These are phyloP conservation scores for Petunia hybrid DNA, from an alignment of 305 asterid species.

Conservation along the genomic window DNA sequence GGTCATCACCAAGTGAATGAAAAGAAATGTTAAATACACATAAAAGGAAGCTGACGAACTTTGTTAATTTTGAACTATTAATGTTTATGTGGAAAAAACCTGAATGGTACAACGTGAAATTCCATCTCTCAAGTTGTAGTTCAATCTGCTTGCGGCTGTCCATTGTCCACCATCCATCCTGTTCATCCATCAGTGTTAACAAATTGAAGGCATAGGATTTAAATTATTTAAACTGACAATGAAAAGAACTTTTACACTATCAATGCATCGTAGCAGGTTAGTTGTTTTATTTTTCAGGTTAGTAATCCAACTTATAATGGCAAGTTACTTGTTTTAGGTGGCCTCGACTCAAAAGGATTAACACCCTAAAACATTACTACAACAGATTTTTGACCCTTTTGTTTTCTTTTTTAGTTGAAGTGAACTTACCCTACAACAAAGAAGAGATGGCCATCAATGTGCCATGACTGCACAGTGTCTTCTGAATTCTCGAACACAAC, in stretches of 20 bases:
- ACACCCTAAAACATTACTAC: neutral
- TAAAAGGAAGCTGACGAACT: neutral
- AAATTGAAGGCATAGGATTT: neutral
- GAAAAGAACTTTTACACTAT: too few species aligned
- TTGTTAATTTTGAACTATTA: neutral
- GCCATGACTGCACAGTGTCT: constrained; percentile 52
- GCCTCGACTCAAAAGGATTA: neutral
- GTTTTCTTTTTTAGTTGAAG: neutral
- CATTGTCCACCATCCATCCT: constrained; percentile 55
- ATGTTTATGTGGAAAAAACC: constrained; percentile 30
- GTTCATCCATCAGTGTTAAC: neutral
- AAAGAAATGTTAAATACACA: neutral
- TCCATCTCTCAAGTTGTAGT: constrained; percentile 51
- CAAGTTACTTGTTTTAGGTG: neutral
- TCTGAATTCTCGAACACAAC: constrained; percentile 49
- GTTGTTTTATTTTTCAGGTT: neutral
- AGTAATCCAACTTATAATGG: neutral
- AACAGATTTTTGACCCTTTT: neutral
- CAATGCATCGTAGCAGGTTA: neutral
- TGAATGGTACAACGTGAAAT: constrained; percentile 49
- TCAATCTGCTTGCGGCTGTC: constrained; percentile 47
- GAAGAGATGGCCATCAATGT: constrained; percentile 48
- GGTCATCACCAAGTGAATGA: neutral
- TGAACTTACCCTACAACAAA: constrained; percentile 49
- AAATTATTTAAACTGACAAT: neutral